A percentile compares a stretch with the other conserved stretches of the same genome.
Conservation (phyloP, 192 early-diverging fungal genomes). For the Coemansia sp. region DNA sequence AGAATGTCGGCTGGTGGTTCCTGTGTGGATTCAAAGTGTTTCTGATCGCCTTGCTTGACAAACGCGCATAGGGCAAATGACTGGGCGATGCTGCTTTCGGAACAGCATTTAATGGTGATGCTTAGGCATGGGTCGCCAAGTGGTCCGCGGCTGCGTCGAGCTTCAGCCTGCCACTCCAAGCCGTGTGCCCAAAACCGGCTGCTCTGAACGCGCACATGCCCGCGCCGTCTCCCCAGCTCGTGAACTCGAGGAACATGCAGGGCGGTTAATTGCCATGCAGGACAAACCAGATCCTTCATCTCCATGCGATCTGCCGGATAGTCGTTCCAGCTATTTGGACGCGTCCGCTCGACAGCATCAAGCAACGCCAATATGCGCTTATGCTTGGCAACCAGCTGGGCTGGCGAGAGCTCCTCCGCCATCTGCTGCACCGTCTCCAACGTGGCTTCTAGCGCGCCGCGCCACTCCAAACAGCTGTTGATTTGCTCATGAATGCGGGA, state of each 20-base stretch:
- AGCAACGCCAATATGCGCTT: slow-evolving; percentile 18
- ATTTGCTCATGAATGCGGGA: background rate
- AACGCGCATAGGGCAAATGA: slow-evolving; percentile 11
- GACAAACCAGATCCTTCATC: slow-evolving; percentile 9
- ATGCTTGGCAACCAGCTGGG: slow-evolving; percentile 33
- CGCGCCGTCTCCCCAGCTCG: slow-evolving; percentile 43
- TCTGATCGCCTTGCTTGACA: slow-evolving; percentile 1
- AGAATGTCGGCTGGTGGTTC: slow-evolving; percentile 12
- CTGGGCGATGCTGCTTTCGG: slow-evolving; percentile 11
- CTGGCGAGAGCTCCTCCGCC: slow-evolving; percentile 40
- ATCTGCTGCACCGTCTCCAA: slow-evolving; percentile 27
- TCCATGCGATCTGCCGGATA: background rate
- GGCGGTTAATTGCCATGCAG: slow-evolving; percentile 1
- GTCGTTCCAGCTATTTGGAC: slow-evolving; percentile 18
- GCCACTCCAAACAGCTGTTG: slow-evolving; percentile 26
- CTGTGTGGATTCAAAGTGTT: background rate
- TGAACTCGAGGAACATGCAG: slow-evolving; percentile 18
- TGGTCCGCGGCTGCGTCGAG: slow-evolving; percentile 20
- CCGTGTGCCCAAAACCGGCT: slow-evolving; percentile 22
- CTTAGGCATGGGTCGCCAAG: slow-evolving; percentile 33
- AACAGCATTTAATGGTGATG: slow-evolving; percentile 9
- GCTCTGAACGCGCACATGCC: slow-evolving; percentile 40
- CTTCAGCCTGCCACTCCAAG: slow-evolving; percentile 26
- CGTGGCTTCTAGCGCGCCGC: slow-evolving; percentile 26
- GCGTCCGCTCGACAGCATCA: slow-evolving; percentile 3